A percentile compares a stretch with the other conserved stretches of the same genome.
These are phyloP conservation scores for Fonsecaea monophora DNA, from an alignment of 2,329 filamentous ascomycete genomes.

Conservation along the genomic window DNA sequence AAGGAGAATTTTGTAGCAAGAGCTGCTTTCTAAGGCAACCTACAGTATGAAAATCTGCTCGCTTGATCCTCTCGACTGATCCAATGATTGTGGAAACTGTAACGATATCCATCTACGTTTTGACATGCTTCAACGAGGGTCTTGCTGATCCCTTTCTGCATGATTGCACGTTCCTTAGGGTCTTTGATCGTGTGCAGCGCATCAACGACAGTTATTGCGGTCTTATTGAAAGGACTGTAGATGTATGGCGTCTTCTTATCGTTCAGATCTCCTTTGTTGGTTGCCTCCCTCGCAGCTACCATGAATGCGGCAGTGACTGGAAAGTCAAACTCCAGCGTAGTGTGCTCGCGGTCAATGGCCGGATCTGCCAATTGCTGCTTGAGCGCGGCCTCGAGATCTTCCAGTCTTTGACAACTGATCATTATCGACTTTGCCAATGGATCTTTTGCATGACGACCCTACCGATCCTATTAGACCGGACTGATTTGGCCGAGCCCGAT, in stretches of 20 bases:
- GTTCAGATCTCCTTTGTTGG: neutral
- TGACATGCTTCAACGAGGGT: conserved; percentile 34
- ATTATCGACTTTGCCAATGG: conserved; percentile 34
- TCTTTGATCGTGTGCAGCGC: conserved; percentile 32
- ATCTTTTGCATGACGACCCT: conserved; percentile 38
- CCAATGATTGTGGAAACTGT: conserved; percentile 41
- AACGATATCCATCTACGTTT: conserved; percentile 35
- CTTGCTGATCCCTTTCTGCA: conserved; percentile 37
- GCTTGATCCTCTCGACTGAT: conserved; percentile 38
- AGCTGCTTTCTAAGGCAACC: neutral
- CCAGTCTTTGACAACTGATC: conserved; percentile 33
- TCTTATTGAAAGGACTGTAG: conserved; percentile 33
- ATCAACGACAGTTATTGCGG: conserved; percentile 37
- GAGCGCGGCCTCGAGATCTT: conserved; percentile 35
- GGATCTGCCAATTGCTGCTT: conserved; percentile 35
- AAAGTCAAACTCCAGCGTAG: conserved; percentile 38
- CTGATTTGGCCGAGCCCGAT: neutral
- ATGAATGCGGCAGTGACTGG: conserved; percentile 38
- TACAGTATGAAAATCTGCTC: conserved; percentile 13
- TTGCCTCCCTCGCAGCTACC: conserved; percentile 27
- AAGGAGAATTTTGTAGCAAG: neutral
- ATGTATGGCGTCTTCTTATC: conserved; percentile 25
- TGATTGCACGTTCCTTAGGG: conserved; percentile 31
- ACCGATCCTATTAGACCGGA: neutral
- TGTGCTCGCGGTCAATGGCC: conserved; percentile 34